Evolutionary conservation across 805 yeast genomes (phyloP).

Genomic region (Saccharomycopsis sp.): DNA sequence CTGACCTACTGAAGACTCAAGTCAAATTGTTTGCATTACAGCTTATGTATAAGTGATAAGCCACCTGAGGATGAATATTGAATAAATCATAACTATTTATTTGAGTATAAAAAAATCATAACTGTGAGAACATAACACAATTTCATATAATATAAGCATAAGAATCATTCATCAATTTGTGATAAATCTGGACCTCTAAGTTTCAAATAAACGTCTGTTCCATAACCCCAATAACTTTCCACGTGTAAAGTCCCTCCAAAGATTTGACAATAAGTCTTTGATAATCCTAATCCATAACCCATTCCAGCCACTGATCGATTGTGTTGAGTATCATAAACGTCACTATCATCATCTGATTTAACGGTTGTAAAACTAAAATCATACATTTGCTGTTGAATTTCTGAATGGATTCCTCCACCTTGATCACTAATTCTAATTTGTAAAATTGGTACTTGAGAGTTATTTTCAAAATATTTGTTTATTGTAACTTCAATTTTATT

Average conservation of each 20-base stretch:
- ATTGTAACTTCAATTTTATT: constrained; percentile 21
- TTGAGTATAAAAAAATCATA: background rate
- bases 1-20: too few relatives aligned
- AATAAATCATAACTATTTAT: background rate
- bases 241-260: constrained; percentile 62
- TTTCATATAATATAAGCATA: background rate
- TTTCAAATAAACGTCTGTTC: constrained; percentile 65
- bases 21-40: too few relatives aligned
- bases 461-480: constrained; percentile 10
- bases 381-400: constrained; percentile 55
- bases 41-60: background rate
- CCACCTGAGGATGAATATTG: background rate
- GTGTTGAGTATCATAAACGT: constrained; percentile 17
- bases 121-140: background rate
- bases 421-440: constrained; percentile 74
- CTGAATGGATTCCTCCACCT: constrained; percentile 81
- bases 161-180: background rate
- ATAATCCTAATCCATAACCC: constrained; percentile 91
- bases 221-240: constrained; percentile 66
- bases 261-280: constrained; percentile 61
- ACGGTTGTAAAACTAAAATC: constrained; percentile 83
- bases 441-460: constrained; percentile 29
- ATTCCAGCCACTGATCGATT: constrained; percentile 67
- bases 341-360: constrained; percentile 51
- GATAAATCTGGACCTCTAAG: constrained; percentile 24